Evolutionary conservation across 2,329 filamentous ascomycete species (phyloP).

Genomic region (Fonsecaea multimorphosa): DNA sequence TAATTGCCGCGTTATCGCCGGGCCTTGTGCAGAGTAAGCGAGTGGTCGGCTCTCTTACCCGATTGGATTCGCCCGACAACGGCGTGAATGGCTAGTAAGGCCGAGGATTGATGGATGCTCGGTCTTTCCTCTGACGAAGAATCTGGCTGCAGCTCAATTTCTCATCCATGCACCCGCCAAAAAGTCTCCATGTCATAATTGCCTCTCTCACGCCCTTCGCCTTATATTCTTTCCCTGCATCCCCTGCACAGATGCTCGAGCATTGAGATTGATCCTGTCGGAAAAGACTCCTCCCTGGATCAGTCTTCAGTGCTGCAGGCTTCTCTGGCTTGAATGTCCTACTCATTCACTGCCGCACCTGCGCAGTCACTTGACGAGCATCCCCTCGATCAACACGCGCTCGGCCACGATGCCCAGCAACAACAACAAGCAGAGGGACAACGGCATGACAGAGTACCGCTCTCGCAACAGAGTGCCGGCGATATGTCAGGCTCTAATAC

Average conservation of each 20-base stretch:
- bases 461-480: conserved; percentile 32
- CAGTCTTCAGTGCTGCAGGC: neutral
- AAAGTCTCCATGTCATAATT: conserved; percentile 31
- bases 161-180: conserved; percentile 15
- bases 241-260: neutral
- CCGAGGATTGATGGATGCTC: conserved; percentile 7
- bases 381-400: conserved; percentile 27
- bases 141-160: conserved; percentile 20
- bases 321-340: conserved; percentile 36
- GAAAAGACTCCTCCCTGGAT: neutral
- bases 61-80: conserved; percentile 17
- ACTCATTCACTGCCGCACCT: conserved; percentile 31
- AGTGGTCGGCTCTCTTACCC: conserved; percentile 11
- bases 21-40: too few relatives aligned
- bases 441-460: conserved; percentile 40
- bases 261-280: neutral
- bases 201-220: conserved; percentile 15
- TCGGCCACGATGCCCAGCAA: conserved; percentile 31
- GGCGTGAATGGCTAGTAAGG: too few relatives aligned
- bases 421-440: conserved; percentile 30
- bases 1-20: conserved; percentile 26
- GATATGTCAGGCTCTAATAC: conserved; percentile 32
- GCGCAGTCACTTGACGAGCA: conserved; percentile 34
- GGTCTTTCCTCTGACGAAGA: conserved; percentile 6
- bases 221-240: conserved; percentile 13